phyloP scores from a whole-genome alignment of 495 filamentous ascomycete species.

The Evansstolkia leycettana region DNA sequence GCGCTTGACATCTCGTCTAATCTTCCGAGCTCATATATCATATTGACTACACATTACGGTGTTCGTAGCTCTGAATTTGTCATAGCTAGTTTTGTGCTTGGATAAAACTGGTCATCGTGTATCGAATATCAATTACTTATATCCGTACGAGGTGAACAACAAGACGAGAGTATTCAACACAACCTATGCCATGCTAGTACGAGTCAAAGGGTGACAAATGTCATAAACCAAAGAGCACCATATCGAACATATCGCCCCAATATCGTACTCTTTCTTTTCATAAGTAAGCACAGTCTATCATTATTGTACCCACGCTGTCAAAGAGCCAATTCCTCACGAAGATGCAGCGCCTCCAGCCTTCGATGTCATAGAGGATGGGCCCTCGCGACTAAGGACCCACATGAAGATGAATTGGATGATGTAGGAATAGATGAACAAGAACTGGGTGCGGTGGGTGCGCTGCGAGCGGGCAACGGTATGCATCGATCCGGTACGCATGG shows the following conservation, averaged over 20 bases:
- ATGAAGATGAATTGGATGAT: constrained; percentile 88
- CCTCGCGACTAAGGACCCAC: constrained; percentile 69
- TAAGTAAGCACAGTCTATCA: constrained; percentile 4
- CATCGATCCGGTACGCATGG: constrained; percentile 49
- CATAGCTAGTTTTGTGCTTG: too few species aligned
- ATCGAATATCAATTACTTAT: too few species aligned
- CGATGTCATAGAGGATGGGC: constrained; percentile 11
- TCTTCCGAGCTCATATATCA: too few species aligned
- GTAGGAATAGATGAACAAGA: constrained; percentile 91
- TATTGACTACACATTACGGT: too few species aligned
- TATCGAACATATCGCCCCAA: neutral
- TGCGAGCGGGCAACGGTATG: constrained; percentile 75
- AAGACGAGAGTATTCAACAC: too few species aligned
- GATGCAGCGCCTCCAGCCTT: constrained; percentile 14
- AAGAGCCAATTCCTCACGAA: constrained; percentile 10
- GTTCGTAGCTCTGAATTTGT: too few species aligned
- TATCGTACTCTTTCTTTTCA: constrained; percentile 4
- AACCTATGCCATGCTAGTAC: too few species aligned
- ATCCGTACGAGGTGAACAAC: too few species aligned
- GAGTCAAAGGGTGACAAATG: too few species aligned
- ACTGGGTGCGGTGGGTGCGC: constrained; percentile 83
- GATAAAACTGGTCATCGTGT: too few species aligned
- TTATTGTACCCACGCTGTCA: constrained; percentile 4
- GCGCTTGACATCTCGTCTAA: too few species aligned
- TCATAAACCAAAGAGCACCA: too few species aligned